A percentile compares a stretch with the other conserved stretches of the same genome.
Evolutionary conservation across 1,284 basidiomycete species (phyloP).

Genomic region (Vanrija sp.): DNA sequence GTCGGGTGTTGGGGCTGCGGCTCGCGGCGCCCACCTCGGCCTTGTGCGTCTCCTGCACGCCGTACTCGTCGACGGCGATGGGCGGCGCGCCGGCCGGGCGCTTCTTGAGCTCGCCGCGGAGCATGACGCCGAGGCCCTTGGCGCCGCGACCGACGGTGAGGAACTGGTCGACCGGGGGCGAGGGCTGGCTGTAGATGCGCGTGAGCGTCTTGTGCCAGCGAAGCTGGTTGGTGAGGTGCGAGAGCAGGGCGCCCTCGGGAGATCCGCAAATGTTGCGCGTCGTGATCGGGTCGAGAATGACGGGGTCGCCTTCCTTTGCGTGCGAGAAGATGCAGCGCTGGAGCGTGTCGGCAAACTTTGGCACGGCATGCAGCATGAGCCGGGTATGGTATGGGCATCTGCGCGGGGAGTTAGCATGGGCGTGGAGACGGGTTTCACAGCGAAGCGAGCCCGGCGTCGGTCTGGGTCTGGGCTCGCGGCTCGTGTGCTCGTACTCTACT

Average conservation of each 20-base stretch:
- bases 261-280: conserved; percentile 39
- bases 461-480: conserved; percentile 4
- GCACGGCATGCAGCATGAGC: conserved; percentile 45
- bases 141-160: conserved; percentile 45
- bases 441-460: no score
- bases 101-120: conserved; percentile 41
- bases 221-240: conserved; percentile 41
- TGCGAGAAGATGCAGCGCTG: conserved; percentile 31
- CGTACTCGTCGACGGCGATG: conserved; percentile 40
- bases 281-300: conserved; percentile 44
- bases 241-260: conserved; percentile 34
- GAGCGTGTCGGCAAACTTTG: conserved; percentile 36
- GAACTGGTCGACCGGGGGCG: conserved; percentile 34
- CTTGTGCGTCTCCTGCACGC: conserved; percentile 22
- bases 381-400: conserved; percentile 45
- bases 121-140: conserved; percentile 46
- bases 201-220: conserved; percentile 47
- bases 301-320: conserved; percentile 20
- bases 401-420: not conserved
- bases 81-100: conserved; percentile 24
- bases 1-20: not conserved
- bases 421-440: no score
- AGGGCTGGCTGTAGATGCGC: conserved; percentile 31
- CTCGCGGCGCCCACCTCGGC: not conserved
- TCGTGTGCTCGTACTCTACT: not conserved